Evolutionary conservation across 1,139 yeast genomes (phyloP).

Genomic region (Meyerozyma sp.): DNA sequence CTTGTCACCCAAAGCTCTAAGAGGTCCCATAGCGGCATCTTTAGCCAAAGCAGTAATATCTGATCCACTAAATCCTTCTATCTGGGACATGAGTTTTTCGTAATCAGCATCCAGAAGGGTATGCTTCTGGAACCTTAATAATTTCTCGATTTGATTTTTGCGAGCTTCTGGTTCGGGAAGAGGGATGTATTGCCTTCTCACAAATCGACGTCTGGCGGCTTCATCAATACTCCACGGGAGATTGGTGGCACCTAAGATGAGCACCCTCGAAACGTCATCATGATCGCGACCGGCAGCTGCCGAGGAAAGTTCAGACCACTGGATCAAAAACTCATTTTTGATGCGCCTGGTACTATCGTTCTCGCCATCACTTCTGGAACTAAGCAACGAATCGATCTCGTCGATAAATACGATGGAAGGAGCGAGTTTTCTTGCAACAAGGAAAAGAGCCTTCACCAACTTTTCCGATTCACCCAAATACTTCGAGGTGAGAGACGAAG

Average conservation of each 20-base stretch:
- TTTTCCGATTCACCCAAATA: slow-evolving; percentile 93
- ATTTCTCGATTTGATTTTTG: slow-evolving; percentile 61
- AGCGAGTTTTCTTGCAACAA: slow-evolving; percentile 78
- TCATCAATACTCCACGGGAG: slow-evolving; percentile 98
- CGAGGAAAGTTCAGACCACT: slow-evolving; percentile 90
- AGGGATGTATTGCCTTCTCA: slow-evolving; percentile 89
- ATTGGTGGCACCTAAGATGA: slow-evolving; percentile 93
- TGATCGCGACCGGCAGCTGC: slow-evolving; percentile 84
- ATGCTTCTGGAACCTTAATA: slow-evolving; percentile 73
- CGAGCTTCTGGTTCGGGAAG: slow-evolving; percentile 87
- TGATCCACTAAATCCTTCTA: slow-evolving; percentile 86
- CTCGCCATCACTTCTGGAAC: slow-evolving; percentile 84
- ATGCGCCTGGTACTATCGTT: slow-evolving; percentile 88
- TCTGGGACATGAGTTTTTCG: slow-evolving; percentile 51
- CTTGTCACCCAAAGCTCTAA: slow-evolving; percentile 85
- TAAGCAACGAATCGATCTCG: slow-evolving; percentile 88
- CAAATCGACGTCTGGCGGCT: slow-evolving; percentile 94
- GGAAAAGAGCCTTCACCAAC: slow-evolving; percentile 82
- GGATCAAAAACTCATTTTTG: slow-evolving; percentile 90
- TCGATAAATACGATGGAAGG: slow-evolving; percentile 95
- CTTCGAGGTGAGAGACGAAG: slow-evolving; percentile 88
- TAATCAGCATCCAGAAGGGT: slow-evolving; percentile 62
- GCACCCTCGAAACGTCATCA: slow-evolving; percentile 54
- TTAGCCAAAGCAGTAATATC: slow-evolving; percentile 94
- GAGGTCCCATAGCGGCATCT: slow-evolving; percentile 98